A percentile compares a stretch with the other conserved stretches of the same genome.
Evolutionary conservation across 768 basidiomycete genomes (phyloP).

Genomic region (Mycena leptocephala): DNA sequence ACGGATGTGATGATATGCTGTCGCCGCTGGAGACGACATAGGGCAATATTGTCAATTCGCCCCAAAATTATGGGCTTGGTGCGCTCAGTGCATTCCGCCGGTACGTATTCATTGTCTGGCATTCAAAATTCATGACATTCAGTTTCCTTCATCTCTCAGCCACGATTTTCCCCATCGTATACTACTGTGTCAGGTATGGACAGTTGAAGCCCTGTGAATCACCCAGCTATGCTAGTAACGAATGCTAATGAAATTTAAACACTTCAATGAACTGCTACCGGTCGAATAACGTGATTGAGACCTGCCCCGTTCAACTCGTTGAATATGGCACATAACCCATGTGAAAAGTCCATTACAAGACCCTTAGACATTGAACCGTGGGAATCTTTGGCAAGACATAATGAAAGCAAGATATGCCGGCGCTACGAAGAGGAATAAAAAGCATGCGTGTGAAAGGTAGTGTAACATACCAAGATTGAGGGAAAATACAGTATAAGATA

Average conservation of each 20-base stretch:
- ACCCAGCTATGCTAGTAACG: not conserved
- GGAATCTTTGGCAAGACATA: too few relatives aligned
- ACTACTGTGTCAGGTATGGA: not conserved
- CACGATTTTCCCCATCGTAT: not conserved
- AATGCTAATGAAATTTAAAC: not conserved
- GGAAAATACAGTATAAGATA: too few relatives aligned
- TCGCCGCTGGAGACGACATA: not conserved
- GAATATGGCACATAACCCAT: not conserved
- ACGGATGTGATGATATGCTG: constrained; percentile 6
- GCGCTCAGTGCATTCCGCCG: not conserved
- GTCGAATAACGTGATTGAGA: not conserved
- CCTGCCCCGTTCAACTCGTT: not conserved
- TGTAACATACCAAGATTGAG: too few relatives aligned
- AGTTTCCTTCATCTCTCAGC: not conserved
- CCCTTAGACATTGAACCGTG: not conserved
- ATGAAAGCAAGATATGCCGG: too few relatives aligned
- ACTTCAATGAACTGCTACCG: not conserved
- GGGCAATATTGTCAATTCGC: constrained; percentile 6
- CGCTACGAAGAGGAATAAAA: too few relatives aligned
- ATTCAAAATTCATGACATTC: not conserved
- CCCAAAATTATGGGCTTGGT: not conserved
- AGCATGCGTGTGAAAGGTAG: too few relatives aligned
- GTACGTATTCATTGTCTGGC: not conserved
- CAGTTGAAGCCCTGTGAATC: not conserved
- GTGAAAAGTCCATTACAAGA: not conserved